phyloP scores from a whole-genome alignment of 2,329 filamentous ascomycete genomes.

The Epichloe scottii region DNA sequence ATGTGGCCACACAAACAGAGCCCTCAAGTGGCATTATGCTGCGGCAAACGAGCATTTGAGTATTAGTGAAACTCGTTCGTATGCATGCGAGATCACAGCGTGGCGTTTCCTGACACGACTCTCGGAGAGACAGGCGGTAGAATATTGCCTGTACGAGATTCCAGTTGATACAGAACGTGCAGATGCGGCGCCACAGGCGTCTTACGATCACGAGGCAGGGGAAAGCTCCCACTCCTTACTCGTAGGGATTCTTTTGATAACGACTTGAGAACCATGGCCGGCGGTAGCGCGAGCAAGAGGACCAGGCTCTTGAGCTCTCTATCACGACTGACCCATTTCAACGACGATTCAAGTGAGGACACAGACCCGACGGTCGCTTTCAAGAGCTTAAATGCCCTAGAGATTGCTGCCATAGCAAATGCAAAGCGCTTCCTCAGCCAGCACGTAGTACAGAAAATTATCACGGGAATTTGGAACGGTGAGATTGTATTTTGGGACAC shows the following conservation, averaged over 20 bases:
- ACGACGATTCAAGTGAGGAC: slow-evolving; percentile 28
- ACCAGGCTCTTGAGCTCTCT: slow-evolving; percentile 40
- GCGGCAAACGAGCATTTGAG: slow-evolving; percentile 50
- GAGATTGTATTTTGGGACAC: slow-evolving; percentile 80
- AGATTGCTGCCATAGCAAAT: slow-evolving; percentile 70
- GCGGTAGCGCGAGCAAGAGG: slow-evolving; percentile 31
- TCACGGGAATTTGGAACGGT: slow-evolving; percentile 75
- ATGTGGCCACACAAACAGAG: slow-evolving; percentile 29
- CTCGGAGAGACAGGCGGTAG: slow-evolving; percentile 60
- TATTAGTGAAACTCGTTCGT: slow-evolving; percentile 54
- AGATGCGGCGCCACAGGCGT: slow-evolving; percentile 4
- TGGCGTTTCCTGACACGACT: slow-evolving; percentile 64
- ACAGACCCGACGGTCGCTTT: slow-evolving; percentile 60
- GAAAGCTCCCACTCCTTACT: slow-evolving; percentile 36
- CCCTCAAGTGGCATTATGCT: slow-evolving; percentile 63
- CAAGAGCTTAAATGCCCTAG: slow-evolving; percentile 69
- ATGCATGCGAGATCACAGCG: slow-evolving; percentile 69
- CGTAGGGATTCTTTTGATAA: slow-evolving; percentile 16
- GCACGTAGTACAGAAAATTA: slow-evolving; percentile 66
- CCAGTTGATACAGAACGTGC: slow-evolving; percentile 28
- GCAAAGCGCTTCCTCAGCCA: slow-evolving; percentile 80
- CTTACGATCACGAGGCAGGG: slow-evolving; percentile 28
- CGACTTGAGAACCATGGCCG: slow-evolving; percentile 11
- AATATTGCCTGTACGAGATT: slow-evolving; percentile 63
- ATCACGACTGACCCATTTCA: slow-evolving; percentile 36